These are phyloP conservation scores for Botrytis paeoniae DNA, from an alignment of 2,329 filamentous ascomycete species.

Conservation along the genomic window DNA sequence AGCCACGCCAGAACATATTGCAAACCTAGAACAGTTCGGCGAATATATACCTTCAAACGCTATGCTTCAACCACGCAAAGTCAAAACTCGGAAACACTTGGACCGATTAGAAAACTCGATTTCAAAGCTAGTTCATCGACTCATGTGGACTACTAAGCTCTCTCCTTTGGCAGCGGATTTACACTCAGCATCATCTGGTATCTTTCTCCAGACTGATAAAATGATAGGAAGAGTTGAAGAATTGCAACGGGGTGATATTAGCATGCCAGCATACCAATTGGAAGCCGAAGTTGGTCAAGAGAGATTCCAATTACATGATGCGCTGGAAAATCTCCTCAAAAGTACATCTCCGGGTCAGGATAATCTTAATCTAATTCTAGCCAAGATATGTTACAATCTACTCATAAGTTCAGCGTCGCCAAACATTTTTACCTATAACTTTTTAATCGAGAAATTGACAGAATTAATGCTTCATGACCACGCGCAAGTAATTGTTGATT, in stretches of 20 bases:
- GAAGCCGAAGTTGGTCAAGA: constrained; percentile 22
- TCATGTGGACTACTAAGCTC: constrained; percentile 25
- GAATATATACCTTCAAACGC: not conserved
- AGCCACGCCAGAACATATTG: not conserved
- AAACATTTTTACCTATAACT: constrained; percentile 67
- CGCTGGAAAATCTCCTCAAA: constrained; percentile 27
- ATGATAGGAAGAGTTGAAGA: constrained; percentile 25
- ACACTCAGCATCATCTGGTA: constrained; percentile 4
- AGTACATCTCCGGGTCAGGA: constrained; percentile 16
- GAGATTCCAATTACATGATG: constrained; percentile 29
- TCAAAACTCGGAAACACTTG: constrained; percentile 27
- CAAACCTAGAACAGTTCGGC: not conserved
- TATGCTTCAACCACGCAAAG: constrained; percentile 25
- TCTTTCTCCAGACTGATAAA: constrained; percentile 22
- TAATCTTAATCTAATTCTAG: constrained; percentile 33
- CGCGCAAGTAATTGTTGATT: constrained; percentile 52
- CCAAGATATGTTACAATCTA: constrained; percentile 60
- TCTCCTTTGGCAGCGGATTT: constrained; percentile 8
- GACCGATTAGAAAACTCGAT: constrained; percentile 28
- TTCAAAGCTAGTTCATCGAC: constrained; percentile 28
- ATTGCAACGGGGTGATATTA: constrained; percentile 23
- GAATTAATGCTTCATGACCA: constrained; percentile 49
- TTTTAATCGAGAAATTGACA: constrained; percentile 64
- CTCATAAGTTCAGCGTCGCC: constrained; percentile 60
- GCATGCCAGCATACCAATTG: constrained; percentile 28